These are phyloP conservation scores for Ramalina intermedia DNA, from an alignment of 495 filamentous ascomycete genomes.

Conservation along the genomic window DNA sequence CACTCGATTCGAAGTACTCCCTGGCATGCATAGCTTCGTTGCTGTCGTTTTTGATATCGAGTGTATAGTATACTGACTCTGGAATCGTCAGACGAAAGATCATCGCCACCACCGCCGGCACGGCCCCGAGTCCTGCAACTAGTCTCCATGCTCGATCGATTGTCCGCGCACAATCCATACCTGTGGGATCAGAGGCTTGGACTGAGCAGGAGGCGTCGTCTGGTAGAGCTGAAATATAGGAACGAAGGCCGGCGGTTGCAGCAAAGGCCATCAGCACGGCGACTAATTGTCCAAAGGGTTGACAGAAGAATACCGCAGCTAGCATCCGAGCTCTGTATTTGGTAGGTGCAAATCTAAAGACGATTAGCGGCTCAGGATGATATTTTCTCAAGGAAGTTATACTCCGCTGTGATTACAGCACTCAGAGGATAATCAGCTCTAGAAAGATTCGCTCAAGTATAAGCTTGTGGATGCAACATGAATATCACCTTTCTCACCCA, in stretches of 20 bases:
- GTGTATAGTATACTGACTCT: constrained; percentile 42
- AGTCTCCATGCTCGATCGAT: constrained; percentile 43
- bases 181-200: constrained; percentile 17
- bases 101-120: constrained; percentile 46
- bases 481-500: constrained; percentile 8
- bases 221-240: constrained; percentile 1
- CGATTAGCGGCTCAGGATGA: background rate
- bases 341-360: constrained; percentile 39
- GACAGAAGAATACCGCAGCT: constrained; percentile 51
- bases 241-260: constrained; percentile 26
- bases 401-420: constrained; percentile 50
- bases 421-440: constrained; percentile 41
- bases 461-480: background rate
- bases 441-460: constrained; percentile 24
- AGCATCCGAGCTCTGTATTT: constrained; percentile 48
- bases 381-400: constrained; percentile 5
- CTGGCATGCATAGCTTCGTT: constrained; percentile 16
- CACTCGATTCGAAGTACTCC: constrained; percentile 11
- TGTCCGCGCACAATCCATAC: constrained; percentile 13
- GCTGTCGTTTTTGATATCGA: constrained; percentile 31
- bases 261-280: constrained; percentile 38
- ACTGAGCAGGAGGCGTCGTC: constrained; percentile 2
- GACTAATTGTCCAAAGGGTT: constrained; percentile 49
- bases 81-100: constrained; percentile 45
- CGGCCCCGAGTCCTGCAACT: constrained; percentile 43